These are phyloP conservation scores for Piromyces finnis DNA, from an alignment of 192 early-diverging fungal species.

Conservation along the genomic window DNA sequence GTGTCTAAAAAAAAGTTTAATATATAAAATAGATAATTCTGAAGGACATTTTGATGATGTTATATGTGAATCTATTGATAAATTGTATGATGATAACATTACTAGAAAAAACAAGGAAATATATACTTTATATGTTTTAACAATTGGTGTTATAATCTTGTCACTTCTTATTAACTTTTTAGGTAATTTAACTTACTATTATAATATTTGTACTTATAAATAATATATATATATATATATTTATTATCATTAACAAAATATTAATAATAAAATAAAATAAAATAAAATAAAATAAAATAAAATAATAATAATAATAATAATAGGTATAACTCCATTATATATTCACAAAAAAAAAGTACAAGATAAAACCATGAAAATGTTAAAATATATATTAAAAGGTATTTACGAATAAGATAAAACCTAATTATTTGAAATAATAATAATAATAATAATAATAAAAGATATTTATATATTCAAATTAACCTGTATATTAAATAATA, in stretches of 20 bases:
- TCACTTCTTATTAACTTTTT: background rate
- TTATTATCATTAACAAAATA: too few relatives aligned
- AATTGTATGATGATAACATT: background rate
- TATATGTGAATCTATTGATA: background rate
- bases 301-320: too few relatives aligned
- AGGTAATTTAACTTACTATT: background rate
- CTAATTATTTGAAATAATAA: too few relatives aligned
- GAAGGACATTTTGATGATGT: background rate
- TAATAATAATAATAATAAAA: too few relatives aligned
- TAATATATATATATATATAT: too few relatives aligned
- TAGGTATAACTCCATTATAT: background rate
- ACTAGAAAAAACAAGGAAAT: background rate
- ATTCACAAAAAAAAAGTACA: background rate
- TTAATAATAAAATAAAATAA: too few relatives aligned
- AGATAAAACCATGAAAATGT: background rate
- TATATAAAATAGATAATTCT: background rate
- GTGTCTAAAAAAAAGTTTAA: too few relatives aligned
- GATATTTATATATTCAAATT: too few relatives aligned
- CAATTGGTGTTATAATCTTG: background rate
- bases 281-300: too few relatives aligned
- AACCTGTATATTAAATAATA: too few relatives aligned
- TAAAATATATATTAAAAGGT: background rate
- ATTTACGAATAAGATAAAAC: background rate
- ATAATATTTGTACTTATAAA: too few relatives aligned
- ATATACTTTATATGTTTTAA: background rate